Base-by-base conservation (phyloP, 345 rosid genomes). In the Schrenkiella parvula region DNA sequence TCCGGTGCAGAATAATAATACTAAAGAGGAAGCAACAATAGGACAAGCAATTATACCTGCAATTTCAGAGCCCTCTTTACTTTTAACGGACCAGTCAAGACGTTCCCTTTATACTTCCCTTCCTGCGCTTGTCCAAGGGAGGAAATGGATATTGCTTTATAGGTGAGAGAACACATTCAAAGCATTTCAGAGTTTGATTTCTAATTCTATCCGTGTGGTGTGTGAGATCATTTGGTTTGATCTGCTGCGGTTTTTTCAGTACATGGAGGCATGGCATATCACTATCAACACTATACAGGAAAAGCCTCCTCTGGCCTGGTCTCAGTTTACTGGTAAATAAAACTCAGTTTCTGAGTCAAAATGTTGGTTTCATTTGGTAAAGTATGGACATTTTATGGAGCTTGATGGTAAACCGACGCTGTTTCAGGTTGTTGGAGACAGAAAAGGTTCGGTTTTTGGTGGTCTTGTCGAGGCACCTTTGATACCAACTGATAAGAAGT, bases 211-310 rank as follows among this genome's bases (percentile, higher is more conserved):
- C 21, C 23, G 2, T 68, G 9, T 65, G 19, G 4, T 71, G 8
- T 67, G 48, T 68, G 22, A 52, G 61, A 67, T 41, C 6, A 21
- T 78, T 59, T 60, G 25, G 34, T 14, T 67, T 52, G 60, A n/a
- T 61, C 3, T 58, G 12, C 35, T 64, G 17, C 28, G 58, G 29
- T 64, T 71, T 3, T 73, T 74, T 31, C 77, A 91, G 99, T 80
- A 95, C 99, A 52, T 91, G 99, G 99, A 89, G 93, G 82, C 96
- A 95, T 52, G 99, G 99, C 22, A 88, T 95, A 75, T 88, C 99
- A 19, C 88, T 95, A 55, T 87, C 96, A 32, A 89, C 97, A 19
- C 79, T 95, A 38, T 95, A 95, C 72, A 83, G 99, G 71, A 87
- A 93, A 86, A 91, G 99, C 87, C 80, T 79, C 79, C 89, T 95